Conservation (phyloP, 441 rosid genomes). For the Lepidium campestre region DNA sequence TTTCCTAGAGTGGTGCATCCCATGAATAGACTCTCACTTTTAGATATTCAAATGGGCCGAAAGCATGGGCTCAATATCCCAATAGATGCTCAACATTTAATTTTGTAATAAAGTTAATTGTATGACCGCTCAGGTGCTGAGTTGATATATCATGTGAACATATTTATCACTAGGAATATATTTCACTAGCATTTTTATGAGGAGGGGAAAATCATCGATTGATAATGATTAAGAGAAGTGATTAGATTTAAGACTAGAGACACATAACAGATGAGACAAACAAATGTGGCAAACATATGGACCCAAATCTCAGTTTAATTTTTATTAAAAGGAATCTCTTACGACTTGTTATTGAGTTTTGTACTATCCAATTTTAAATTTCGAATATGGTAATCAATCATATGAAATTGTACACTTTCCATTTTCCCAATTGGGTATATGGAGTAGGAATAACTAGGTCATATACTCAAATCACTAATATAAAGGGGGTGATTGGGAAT, state of each 20-base stretch:
- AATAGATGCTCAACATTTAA: no score
- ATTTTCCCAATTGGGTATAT: constrained; percentile 58
- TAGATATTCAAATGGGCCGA: no score
- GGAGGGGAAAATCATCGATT: constrained; percentile 9
- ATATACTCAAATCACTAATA: constrained; percentile 7
- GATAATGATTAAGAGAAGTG: constrained; percentile 24
- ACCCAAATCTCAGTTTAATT: constrained; percentile 25
- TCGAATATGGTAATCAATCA: constrained; percentile 7
- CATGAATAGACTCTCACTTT: no score
- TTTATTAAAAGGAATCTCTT: constrained; percentile 11
- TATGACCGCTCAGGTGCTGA: constrained; percentile 10
- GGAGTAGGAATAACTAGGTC: constrained; percentile 40
- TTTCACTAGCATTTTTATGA: constrained; percentile 8
- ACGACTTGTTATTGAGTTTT: constrained; percentile 8
- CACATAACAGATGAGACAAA: constrained; percentile 19
- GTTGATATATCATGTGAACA: constrained; percentile 16
- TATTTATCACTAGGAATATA: neutral
- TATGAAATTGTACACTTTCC: constrained; percentile 19
- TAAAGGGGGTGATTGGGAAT: no score
- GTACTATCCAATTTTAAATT: no score
- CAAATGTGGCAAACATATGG: constrained; percentile 50
- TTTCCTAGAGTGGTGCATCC: no score
- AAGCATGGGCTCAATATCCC: no score
- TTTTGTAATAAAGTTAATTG: neutral
- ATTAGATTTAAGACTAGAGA: constrained; percentile 16